A percentile compares a stretch with the other conserved stretches of the same genome.
These are phyloP conservation scores for Aspergillus fumigatiaffinis DNA, from an alignment of 2,329 filamentous ascomycete genomes.

Conservation along the genomic window DNA sequence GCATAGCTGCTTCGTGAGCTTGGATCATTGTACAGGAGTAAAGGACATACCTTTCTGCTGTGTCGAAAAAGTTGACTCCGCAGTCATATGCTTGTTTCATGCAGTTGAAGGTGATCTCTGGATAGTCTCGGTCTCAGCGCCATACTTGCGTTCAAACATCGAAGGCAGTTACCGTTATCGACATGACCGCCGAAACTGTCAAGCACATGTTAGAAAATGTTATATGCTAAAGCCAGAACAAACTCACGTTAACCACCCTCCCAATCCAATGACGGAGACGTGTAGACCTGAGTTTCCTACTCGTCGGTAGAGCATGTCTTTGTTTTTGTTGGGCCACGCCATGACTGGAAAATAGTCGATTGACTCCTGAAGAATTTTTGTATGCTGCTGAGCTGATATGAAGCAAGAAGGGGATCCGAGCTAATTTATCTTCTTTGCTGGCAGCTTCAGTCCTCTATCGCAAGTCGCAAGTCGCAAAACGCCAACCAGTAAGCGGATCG, in stretches of 20 bases:
- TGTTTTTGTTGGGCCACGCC: conserved; percentile 24
- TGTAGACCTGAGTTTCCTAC: conserved; percentile 68
- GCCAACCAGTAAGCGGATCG: not conserved
- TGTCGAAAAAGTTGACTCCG: conserved; percentile 58
- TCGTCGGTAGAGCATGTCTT: conserved; percentile 66
- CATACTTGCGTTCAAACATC: not conserved
- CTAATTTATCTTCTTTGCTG: conserved; percentile 3
- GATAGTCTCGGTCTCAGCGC: conserved; percentile 1
- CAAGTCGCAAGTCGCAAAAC: not conserved
- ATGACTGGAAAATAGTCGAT: conserved; percentile 1
- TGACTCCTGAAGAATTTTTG: not conserved
- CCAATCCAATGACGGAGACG: conserved; percentile 68
- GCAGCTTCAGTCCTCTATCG: not conserved
- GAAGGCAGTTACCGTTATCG: conserved; percentile 50
- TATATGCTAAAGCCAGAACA: not conserved
- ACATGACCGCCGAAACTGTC: conserved; percentile 62
- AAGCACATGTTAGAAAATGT: not conserved
- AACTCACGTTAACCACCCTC: conserved; percentile 37
- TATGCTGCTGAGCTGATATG: not conserved
- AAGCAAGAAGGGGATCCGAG: not conserved
- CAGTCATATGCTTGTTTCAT: conserved; percentile 54
- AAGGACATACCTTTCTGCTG: conserved; percentile 43
- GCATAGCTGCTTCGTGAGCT: conserved; percentile 38
- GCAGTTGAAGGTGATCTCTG: conserved; percentile 30
- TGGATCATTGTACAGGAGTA: not conserved